Percentiles rank a stretch among this genome's conserved stretches.
phyloP scores from a whole-genome alignment of 768 basidiomycete genomes.

The Termitomyces bulborhizus region DNA sequence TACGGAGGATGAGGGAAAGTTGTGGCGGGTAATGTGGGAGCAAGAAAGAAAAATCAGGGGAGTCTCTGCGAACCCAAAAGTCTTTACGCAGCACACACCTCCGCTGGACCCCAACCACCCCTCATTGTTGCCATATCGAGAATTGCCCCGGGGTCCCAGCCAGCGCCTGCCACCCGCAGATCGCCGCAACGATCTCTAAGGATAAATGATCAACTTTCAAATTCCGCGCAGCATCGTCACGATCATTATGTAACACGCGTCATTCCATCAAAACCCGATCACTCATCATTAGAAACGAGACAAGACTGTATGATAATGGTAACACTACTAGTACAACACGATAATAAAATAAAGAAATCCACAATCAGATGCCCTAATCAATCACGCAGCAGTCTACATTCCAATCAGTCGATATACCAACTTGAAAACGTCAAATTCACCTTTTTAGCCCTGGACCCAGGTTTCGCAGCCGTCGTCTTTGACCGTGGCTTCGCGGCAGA shows the following conservation, averaged over 20 bases:
- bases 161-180: constrained; percentile 14
- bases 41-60: constrained; percentile 21
- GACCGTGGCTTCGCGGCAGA: constrained; percentile 26
- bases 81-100: constrained; percentile 13
- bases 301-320: constrained; percentile 10
- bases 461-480: constrained; percentile 18
- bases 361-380: constrained; percentile 5
- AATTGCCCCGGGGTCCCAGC: constrained; percentile 16
- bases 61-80: constrained; percentile 5
- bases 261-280: neutral
- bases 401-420: neutral
- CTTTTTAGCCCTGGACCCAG: constrained; percentile 25
- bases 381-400: constrained; percentile 17
- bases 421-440: constrained; percentile 10
- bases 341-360: constrained; percentile 15
- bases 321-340: constrained; percentile 18
- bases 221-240: too few relatives aligned
- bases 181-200: constrained; percentile 4
- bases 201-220: too few relatives aligned
- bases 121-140: constrained; percentile 5
- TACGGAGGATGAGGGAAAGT: neutral
- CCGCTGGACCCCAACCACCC: constrained; percentile 6
- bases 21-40: constrained; percentile 15
- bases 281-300: neutral
- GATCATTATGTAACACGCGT: constrained; percentile 1